Base-by-base conservation (phyloP, 78 protist genomes). In the Dictyostelium discoideum region DNA sequence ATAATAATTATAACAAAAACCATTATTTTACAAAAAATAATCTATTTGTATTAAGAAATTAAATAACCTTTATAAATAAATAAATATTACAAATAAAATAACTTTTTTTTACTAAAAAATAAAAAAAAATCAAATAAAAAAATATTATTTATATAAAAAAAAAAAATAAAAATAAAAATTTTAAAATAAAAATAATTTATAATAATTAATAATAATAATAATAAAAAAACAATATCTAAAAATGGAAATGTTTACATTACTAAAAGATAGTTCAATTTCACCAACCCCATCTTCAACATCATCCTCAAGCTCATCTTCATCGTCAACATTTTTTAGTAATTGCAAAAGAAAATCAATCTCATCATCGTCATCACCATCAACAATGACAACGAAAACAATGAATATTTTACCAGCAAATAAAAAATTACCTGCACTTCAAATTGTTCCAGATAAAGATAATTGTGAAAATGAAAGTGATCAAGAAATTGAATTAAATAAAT, bases 291-390 rank as follows among this genome's bases (percentile, higher is more conserved):
- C 77, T 8, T 69, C 74, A 63, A 32, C 37, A 3, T 69, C n/a
- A 67, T 26, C 77, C 11, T 65, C 74, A n/a, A n/a, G 3, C 14
- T 69, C 77, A 69, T 4, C 77, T 8, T 69, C 74, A 63, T 14
- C 63, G n/a, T 29, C 37, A 44, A 80, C 40, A 44, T 42, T 26
- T 18, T 24, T 26, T 48, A 24, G 29, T 22, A 50, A 11, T 54
- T 82, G 86, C 54, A 82, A 50, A 82, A 82, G 86, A 50, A 82
- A 82, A 82, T 82, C 84, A n/a, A 44, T 79, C 20, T 78, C 84
- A 78, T 78, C 84, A 9, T 78, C 84, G 42, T 78, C 84, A 9
- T 42, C 40, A 44, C 5, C 65, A 42, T 6, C 84, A n/a, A 44
- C 44, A 32, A 29, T 13, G 9, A 32, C 74, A 22, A 24, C 32